Percentiles rank a stretch among this genome's conserved stretches.
Evolutionary conservation across 2,329 filamentous ascomycete species (phyloP).

Genomic region (Botryotinia globosa): DNA sequence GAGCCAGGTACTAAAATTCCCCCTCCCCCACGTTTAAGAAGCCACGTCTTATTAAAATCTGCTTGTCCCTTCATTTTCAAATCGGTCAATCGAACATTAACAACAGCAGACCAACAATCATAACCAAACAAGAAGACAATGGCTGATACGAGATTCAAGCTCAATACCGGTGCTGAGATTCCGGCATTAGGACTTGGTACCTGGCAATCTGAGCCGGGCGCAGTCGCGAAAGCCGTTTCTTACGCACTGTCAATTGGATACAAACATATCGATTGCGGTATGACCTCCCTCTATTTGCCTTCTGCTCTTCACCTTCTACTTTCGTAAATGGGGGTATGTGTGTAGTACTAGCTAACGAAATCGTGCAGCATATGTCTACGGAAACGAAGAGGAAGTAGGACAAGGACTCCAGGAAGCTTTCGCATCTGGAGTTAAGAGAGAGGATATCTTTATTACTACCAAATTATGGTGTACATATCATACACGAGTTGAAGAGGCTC

Average conservation of each 20-base stretch:
- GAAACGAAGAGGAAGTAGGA: slow-evolving; percentile 81
- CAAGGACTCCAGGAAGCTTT: slow-evolving; percentile 70
- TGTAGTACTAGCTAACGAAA: slow-evolving; percentile 31
- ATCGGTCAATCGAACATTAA: neutral
- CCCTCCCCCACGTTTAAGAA: slow-evolving; percentile 3
- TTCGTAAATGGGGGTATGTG: slow-evolving; percentile 37
- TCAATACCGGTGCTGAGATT: slow-evolving; percentile 39
- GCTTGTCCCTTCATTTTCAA: neutral
- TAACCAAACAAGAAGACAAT: neutral
- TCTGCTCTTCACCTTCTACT: neutral
- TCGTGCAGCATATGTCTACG: slow-evolving; percentile 66
- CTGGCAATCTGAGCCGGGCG: slow-evolving; percentile 45
- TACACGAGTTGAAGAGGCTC: slow-evolving; percentile 62
- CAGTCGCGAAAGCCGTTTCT: slow-evolving; percentile 40
- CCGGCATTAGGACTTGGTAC: slow-evolving; percentile 45
- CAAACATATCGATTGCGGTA: slow-evolving; percentile 48
- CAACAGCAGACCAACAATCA: neutral
- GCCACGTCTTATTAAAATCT: slow-evolving; percentile 5
- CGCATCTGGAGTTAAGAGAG: slow-evolving; percentile 60
- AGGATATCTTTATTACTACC: slow-evolving; percentile 64
- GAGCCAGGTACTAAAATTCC: neutral
- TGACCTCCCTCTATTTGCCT: neutral
- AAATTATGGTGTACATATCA: slow-evolving; percentile 75
- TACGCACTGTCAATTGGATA: slow-evolving; percentile 49
- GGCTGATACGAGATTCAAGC: slow-evolving; percentile 32